Evolutionary conservation across 2,329 filamentous ascomycete genomes (phyloP).

Genomic region (Myriosclerotinia duriaeana): DNA sequence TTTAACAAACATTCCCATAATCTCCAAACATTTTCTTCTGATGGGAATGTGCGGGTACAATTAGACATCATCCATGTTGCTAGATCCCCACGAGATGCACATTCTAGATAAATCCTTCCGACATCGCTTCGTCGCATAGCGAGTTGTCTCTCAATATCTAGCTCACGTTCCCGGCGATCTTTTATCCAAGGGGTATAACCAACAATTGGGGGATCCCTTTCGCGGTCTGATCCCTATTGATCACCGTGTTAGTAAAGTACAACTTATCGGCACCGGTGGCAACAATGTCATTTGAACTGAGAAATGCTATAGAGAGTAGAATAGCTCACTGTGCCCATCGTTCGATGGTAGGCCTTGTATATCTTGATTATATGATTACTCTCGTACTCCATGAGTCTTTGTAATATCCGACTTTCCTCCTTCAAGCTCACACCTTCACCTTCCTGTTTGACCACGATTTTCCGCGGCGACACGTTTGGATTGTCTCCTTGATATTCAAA

Average conservation of each 20-base stretch:
- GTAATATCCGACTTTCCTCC: neutral
- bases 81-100: constrained; percentile 4
- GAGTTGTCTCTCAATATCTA: neutral
- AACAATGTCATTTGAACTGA: neutral
- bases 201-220: neutral
- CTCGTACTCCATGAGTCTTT: constrained; percentile 17
- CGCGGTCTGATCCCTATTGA: neutral
- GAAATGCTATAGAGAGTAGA: neutral
- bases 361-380: constrained; percentile 18
- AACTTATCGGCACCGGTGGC: too few species aligned
- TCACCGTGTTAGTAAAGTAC: neutral
- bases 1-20: constrained; percentile 20
- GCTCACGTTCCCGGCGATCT: neutral
- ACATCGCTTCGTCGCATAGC: neutral
- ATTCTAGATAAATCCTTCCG: constrained; percentile 19
- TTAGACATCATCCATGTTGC: neutral
- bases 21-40: constrained; percentile 13
- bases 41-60: neutral
- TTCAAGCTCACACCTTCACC: neutral
- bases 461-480: neutral
- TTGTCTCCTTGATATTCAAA: constrained; percentile 11
- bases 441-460: constrained; percentile 19
- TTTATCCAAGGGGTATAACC: rapidly evolving
- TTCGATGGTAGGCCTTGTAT: constrained; percentile 15
- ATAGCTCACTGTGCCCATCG: constrained; percentile 3